Percentiles rank a stretch among this genome's conserved stretches.
phyloP scores from a whole-genome alignment of 768 basidiomycete genomes.

The Suillus decipiens region DNA sequence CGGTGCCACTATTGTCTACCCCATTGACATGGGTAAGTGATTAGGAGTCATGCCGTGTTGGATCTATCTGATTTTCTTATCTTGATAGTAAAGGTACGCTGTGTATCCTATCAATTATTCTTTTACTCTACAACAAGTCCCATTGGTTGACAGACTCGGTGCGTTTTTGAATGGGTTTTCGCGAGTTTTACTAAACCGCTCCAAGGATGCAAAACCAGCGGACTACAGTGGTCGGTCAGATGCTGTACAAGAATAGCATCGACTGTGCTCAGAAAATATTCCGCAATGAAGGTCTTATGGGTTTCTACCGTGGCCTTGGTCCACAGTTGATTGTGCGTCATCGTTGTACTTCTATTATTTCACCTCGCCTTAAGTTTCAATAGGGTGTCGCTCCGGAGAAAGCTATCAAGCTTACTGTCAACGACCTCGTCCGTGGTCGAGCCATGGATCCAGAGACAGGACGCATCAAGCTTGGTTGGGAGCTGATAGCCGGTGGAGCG shows the following conservation, averaged over 20 bases:
- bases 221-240: conserved; percentile 93
- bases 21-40: conserved; percentile 85
- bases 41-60: conserved; percentile 5
- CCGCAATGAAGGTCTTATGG: conserved; percentile 87
- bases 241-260: conserved; percentile 93
- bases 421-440: conserved; percentile 82
- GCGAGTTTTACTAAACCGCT: conserved; percentile 12
- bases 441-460: conserved; percentile 96
- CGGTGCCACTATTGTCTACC: conserved; percentile 97
- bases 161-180: conserved; percentile 15
- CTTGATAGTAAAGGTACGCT: conserved; percentile 68
- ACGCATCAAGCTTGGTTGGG: conserved; percentile 88
- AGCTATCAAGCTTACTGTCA: conserved; percentile 97
- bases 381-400: conserved; percentile 96
- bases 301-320: conserved; percentile 97
- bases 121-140: not conserved
- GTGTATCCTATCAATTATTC: conserved; percentile 4
- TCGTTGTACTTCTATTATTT: not conserved
- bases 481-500: conserved; percentile 85
- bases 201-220: conserved; percentile 96
- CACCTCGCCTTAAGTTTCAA: conserved; percentile 13
- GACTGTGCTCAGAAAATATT: conserved; percentile 96
- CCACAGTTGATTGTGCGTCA: conserved; percentile 84
- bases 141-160: conserved; percentile 56
- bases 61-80: conserved; percentile 15